phyloP scores from a whole-genome alignment of 179 eudicot genomes.

The Gypsophila paniculata region DNA sequence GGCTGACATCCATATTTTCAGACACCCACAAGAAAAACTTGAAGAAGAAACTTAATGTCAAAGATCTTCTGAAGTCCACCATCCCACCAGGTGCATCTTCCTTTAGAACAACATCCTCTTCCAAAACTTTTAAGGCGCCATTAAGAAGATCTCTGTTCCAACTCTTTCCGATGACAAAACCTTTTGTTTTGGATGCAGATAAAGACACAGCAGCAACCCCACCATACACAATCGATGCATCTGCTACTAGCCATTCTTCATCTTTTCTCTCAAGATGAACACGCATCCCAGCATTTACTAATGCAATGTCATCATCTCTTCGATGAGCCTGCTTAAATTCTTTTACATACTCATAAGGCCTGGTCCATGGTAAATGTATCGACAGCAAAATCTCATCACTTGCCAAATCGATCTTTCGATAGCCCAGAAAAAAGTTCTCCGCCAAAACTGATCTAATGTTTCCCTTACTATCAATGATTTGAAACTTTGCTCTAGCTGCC shows the following conservation, averaged over 20 bases:
- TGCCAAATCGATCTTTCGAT: constrained; percentile 83
- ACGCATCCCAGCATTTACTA: constrained; percentile 97
- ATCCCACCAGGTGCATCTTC: constrained; percentile 99
- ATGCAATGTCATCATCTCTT: constrained; percentile 96
- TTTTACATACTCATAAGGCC: constrained; percentile 67
- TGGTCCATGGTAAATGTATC: constrained; percentile 82
- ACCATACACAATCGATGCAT: constrained; percentile 91
- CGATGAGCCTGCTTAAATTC: constrained; percentile 98
- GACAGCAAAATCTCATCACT: constrained; percentile 76
- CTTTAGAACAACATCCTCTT: constrained; percentile 61
- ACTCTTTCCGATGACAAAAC: constrained; percentile 61
- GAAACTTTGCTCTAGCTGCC: constrained; percentile 82
- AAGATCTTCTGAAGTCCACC: constrained; percentile 91
- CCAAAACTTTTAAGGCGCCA: constrained; percentile 57
- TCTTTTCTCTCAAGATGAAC: constrained; percentile 61
- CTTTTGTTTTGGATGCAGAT: constrained; percentile 54
- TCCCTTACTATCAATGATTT: constrained; percentile 66
- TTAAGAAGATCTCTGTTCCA: constrained; percentile 68
- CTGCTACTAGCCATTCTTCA: constrained; percentile 70
- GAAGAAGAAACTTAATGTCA: constrained; percentile 84
- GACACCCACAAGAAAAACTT: constrained; percentile 80
- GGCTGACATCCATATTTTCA: constrained; percentile 58
- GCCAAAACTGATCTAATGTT: constrained; percentile 57
- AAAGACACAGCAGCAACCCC: constrained; percentile 90
- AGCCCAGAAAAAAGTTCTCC: constrained; percentile 77